Evolutionary conservation across 768 basidiomycete genomes (phyloP), one percentile per base, ranked within the genome.

Genomic region (Lyophyllum decastes): DNA sequence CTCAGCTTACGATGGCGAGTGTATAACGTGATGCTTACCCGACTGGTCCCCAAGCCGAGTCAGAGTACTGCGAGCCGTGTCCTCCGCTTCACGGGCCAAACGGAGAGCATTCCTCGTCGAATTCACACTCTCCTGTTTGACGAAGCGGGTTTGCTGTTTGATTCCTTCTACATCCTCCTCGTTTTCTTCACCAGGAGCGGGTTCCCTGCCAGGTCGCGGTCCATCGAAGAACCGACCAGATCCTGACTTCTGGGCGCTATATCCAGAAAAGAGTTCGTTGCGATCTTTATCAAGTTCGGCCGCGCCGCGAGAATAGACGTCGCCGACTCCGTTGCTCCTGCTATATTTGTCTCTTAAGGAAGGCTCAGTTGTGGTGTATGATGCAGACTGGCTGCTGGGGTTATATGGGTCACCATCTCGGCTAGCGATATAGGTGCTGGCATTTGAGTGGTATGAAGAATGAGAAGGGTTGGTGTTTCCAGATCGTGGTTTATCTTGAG

Each of bases 141-240:
- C 70, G 67, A 83, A 91, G 55, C 87, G 82, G 58, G 91, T 93
- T 73, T 95, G 88, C 65, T 92, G 85, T 75, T 96, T 98, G 75
- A 99, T 97, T 21, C 89, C 93, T 75, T 98, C 96, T 7, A 95
- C 78, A 61, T 95, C 95, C 58, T 94, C 92, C 2, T 94, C 92
- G 51, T 84, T 86, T 68, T 90, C 89, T 69, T 89, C 85, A 41
- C 87, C 88, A 12, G 83, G 79, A 49, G 77, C 61, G 38, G 83
- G 82, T 30, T 80, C 78, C 33, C 66, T 70, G 35, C 75, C 76
- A 26, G 74, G 57, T 21, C 62, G 66, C 10, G 87, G 85, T 0
- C 85, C 88, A 64, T 90, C 88, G 59, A 86, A 82, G 75, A 89
- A 92, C 45, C 89, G 78, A 19, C 85, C 84, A 34, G 87, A 83